Evolutionary conservation across 1,284 basidiomycete species (phyloP).

Genomic region (Phaffia rhodozyma): DNA sequence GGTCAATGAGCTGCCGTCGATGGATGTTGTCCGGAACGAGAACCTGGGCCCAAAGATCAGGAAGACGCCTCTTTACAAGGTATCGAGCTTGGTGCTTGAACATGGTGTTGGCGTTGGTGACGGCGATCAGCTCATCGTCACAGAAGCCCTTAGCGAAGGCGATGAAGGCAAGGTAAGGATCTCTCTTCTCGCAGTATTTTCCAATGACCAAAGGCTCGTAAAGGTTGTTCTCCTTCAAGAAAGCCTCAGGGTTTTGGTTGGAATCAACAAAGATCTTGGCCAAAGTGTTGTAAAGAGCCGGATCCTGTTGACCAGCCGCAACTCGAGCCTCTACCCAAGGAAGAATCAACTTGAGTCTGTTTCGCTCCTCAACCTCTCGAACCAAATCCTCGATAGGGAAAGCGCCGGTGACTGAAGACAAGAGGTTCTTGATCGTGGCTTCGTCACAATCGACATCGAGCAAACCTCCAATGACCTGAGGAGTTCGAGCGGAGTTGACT

Average conservation of each 20-base stretch:
- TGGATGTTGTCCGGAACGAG: conserved; percentile 81
- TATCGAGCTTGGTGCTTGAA: conserved; percentile 99
- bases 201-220: conserved; percentile 95
- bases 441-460: conserved; percentile 99
- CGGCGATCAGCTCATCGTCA: conserved; percentile 91
- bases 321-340: conserved; percentile 94
- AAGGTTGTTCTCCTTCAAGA: conserved; percentile 96
- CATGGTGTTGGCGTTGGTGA: conserved; percentile 99
- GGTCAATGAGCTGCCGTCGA: conserved; percentile 88
- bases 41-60: conserved; percentile 95
- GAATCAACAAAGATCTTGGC: conserved; percentile 99
- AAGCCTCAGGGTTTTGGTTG: conserved; percentile 94
- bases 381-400: conserved; percentile 98
- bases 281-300: conserved; percentile 88
- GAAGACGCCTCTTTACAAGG: conserved; percentile 88
- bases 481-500: conserved; percentile 93
- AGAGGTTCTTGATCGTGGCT: conserved; percentile 81
- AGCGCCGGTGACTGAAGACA: conserved; percentile 88
- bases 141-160: conserved; percentile 99
- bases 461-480: conserved; percentile 95
- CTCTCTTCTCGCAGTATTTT: conserved; percentile 98
- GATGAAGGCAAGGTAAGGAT: conserved; percentile 97
- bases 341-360: conserved; percentile 89
- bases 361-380: conserved; percentile 90
- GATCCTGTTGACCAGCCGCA: conserved; percentile 81